phyloP scores from a whole-genome alignment of 2,329 filamentous ascomycete species.

The Diaporthe nobilis region DNA sequence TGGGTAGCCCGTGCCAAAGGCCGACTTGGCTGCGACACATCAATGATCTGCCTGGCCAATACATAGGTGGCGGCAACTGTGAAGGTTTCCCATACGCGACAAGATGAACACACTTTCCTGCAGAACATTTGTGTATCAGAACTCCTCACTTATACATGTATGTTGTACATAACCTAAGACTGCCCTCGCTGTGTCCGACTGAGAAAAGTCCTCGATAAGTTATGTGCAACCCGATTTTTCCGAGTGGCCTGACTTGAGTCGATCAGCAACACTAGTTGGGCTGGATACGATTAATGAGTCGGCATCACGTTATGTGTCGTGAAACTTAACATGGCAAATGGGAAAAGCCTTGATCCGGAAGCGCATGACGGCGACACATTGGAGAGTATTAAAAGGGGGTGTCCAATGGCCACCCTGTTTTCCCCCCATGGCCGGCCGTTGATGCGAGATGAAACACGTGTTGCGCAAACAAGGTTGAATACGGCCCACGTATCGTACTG shows the following conservation, averaged over 20 bases:
- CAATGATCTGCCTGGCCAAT: neutral
- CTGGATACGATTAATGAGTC: conserved; percentile 37
- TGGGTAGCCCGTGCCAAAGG: conserved; percentile 25
- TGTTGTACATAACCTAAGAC: neutral
- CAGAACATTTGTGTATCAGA: neutral
- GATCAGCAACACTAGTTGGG: conserved; percentile 31
- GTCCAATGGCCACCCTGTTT: conserved; percentile 1
- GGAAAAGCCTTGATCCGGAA: conserved; percentile 28
- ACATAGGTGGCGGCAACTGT: conserved; percentile 4
- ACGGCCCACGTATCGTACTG: conserved; percentile 33
- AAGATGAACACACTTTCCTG: neutral
- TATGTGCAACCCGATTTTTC: conserved; percentile 3
- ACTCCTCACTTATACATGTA: neutral
- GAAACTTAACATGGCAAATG: conserved; percentile 35
- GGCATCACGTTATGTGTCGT: conserved; percentile 36
- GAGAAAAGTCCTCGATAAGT: neutral
- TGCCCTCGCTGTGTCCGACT: neutral
- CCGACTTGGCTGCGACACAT: conserved; percentile 33
- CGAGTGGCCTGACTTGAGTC: conserved; percentile 30
- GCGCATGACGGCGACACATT: conserved; percentile 30
- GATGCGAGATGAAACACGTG: conserved; percentile 42
- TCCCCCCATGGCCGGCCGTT: conserved; percentile 5
- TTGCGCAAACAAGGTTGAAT: conserved; percentile 41
- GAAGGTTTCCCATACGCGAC: neutral
- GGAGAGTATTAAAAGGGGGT: conserved; percentile 27